A percentile compares a stretch with the other conserved stretches of the same genome.
Conservation (phyloP, 345 rosid genomes). For the Kernera saxatilis region DNA sequence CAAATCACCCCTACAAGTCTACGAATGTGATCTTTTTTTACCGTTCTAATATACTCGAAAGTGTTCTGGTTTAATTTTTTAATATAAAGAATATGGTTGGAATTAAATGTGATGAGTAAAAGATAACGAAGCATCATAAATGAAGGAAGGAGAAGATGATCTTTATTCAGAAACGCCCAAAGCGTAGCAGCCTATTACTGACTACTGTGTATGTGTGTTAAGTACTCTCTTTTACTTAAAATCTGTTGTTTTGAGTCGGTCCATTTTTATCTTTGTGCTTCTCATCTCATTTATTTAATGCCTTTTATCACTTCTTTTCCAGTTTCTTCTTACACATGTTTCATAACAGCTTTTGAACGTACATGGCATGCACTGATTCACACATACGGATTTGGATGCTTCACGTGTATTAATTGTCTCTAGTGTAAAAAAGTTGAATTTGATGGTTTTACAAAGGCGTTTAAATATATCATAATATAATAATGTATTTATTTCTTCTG, state of each 20-base stretch:
- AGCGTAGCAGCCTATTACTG: slow-evolving; percentile 9
- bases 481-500: neutral
- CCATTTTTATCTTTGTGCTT: neutral
- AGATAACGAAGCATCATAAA: slow-evolving; percentile 4
- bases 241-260: neutral
- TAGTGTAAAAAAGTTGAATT: slow-evolving; percentile 1
- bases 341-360: slow-evolving; percentile 18
- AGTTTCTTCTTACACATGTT: slow-evolving; percentile 12
- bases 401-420: slow-evolving; percentile 5
- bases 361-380: slow-evolving; percentile 30
- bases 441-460: neutral
- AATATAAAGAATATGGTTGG: neutral
- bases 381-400: slow-evolving; percentile 5
- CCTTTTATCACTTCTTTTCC: slow-evolving; percentile 4
- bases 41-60: too few species aligned
- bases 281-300: neutral
- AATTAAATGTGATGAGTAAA: slow-evolving; percentile 12
- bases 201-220: neutral
- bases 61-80: too few species aligned
- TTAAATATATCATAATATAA: too few species aligned
- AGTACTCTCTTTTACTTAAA: slow-evolving; percentile 4
- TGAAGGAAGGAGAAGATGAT: neutral
- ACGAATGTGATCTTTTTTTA: too few species aligned
- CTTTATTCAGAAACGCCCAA: slow-evolving; percentile 12
- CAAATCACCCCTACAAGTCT: neutral